Percentiles rank a stretch among this genome's conserved stretches.
Conservation (phyloP, 2,329 filamentous ascomycete species). For the Xylariaceae sp. region DNA sequence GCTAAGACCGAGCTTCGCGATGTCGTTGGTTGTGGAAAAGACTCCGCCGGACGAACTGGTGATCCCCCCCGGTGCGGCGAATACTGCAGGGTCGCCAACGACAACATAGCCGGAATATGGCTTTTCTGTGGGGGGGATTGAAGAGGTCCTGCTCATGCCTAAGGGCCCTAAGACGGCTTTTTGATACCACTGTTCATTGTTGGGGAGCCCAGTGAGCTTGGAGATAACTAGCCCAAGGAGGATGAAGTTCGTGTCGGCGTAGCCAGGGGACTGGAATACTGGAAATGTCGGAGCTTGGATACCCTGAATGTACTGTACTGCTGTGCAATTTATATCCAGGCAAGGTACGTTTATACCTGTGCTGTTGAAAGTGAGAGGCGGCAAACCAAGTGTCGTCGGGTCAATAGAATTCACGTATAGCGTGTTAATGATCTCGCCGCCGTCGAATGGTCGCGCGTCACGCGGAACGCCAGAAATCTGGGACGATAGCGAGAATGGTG, state of each 20-base stretch:
- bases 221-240: constrained; percentile 36
- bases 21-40: constrained; percentile 45
- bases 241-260: constrained; percentile 38
- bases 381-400: constrained; percentile 24
- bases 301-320: constrained; percentile 35
- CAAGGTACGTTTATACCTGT: constrained; percentile 20
- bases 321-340: constrained; percentile 24
- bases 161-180: constrained; percentile 34
- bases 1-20: constrained; percentile 46
- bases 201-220: constrained; percentile 26
- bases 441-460: constrained; percentile 32
- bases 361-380: constrained; percentile 21
- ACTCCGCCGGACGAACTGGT: constrained; percentile 40
- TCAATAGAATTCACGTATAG: constrained; percentile 21
- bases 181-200: constrained; percentile 30
- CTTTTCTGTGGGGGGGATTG: constrained; percentile 26
- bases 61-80: constrained; percentile 27
- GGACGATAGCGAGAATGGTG: constrained; percentile 42
- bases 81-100: constrained; percentile 4
- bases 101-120: constrained; percentile 33
- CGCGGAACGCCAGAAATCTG: constrained; percentile 42
- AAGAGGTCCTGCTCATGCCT: constrained; percentile 29
- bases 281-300: constrained; percentile 35
- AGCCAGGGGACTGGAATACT: constrained; percentile 34
- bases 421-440: constrained; percentile 17